Conservation (phyloP, 257 asterid species). For the Coffea eugenioides region DNA sequence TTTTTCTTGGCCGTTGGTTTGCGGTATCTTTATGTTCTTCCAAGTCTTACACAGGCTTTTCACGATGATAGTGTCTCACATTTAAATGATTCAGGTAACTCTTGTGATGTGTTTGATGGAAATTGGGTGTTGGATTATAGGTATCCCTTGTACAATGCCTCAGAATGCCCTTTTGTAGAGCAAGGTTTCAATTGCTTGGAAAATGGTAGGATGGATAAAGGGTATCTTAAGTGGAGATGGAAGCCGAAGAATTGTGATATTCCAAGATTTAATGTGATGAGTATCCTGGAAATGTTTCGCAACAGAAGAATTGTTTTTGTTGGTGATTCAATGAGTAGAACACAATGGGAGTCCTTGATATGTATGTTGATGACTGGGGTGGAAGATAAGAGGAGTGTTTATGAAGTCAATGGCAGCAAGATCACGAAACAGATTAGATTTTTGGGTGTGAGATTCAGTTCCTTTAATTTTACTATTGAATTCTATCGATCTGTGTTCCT, state of each 20-base stretch:
- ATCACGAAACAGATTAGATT: constrained; percentile 64
- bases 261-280: constrained; percentile 47
- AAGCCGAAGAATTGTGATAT: constrained; percentile 62
- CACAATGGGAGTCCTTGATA: constrained; percentile 86
- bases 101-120: constrained; percentile 67
- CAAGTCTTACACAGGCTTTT: constrained; percentile 51
- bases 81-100: constrained; percentile 26
- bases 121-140: constrained; percentile 54
- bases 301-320: constrained; percentile 67
- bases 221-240: constrained; percentile 80
- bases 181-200: constrained; percentile 67
- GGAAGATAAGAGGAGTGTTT: constrained; percentile 58
- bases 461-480: constrained; percentile 64
- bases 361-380: constrained; percentile 71
- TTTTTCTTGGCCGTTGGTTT: constrained; percentile 53
- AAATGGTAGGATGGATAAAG: constrained; percentile 59
- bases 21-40: constrained; percentile 65
- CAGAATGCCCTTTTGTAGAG: constrained; percentile 77
- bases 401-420: constrained; percentile 61
- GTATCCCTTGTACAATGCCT: constrained; percentile 68
- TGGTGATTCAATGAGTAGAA: constrained; percentile 84
- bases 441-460: constrained; percentile 62
- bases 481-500: constrained; percentile 78
- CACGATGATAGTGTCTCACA: constrained; percentile 33
- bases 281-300: constrained; percentile 43